A percentile compares a stretch with the other conserved stretches of the same genome.
Evolutionary conservation across 441 rosid genomes (phyloP).

Genomic region (Jatropha podagrica): DNA sequence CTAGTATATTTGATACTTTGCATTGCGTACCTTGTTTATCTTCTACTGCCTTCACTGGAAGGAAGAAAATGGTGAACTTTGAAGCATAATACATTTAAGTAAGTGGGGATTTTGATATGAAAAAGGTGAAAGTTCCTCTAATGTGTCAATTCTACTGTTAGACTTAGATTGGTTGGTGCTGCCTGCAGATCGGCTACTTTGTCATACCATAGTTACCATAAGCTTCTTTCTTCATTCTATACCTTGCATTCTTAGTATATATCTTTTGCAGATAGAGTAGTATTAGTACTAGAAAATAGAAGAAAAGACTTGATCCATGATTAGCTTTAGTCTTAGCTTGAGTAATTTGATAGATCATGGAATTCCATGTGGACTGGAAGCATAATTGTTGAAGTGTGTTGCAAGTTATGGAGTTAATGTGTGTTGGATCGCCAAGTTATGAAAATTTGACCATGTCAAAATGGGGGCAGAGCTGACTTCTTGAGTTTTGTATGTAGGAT

Average conservation of each 20-base stretch:
- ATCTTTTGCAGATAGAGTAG: background rate
- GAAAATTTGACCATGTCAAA: background rate
- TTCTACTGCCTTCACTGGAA: conserved; percentile 2
- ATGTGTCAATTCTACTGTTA: background rate
- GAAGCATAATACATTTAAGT: background rate
- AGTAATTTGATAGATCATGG: background rate
- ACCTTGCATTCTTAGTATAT: background rate
- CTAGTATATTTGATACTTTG: background rate
- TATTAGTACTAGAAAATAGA: background rate
- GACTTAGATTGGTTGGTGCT: background rate
- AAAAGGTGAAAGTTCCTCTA: background rate
- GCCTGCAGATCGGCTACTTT: background rate
- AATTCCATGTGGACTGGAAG: conserved; percentile 1
- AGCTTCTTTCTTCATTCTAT: background rate
- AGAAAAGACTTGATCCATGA: background rate
- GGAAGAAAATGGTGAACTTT: background rate
- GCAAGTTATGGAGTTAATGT: background rate
- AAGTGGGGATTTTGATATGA: background rate
- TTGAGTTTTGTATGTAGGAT: background rate
- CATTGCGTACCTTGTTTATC: background rate
- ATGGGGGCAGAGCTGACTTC: background rate
- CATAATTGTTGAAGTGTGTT: background rate
- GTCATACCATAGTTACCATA: background rate
- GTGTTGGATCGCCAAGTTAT: background rate
- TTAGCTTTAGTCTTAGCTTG: background rate